These are phyloP conservation scores for Tetrapisispora arboricola DNA, from an alignment of 805 yeast species.

Conservation along the genomic window DNA sequence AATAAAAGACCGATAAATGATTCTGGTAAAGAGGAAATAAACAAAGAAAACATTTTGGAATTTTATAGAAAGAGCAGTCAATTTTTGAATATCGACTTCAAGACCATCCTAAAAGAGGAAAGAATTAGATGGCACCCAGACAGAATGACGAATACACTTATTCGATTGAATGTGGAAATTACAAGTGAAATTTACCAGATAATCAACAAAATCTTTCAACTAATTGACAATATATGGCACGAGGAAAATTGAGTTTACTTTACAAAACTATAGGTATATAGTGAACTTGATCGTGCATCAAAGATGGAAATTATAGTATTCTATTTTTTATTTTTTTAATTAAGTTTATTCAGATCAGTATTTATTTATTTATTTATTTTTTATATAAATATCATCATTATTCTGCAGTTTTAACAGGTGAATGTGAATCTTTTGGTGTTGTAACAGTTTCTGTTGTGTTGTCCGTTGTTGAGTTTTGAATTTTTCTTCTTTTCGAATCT, in stretches of 20 bases:
- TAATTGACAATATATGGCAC: slow-evolving; percentile 34
- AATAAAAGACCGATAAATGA: background rate
- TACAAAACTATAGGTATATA: no score
- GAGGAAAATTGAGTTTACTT: background rate
- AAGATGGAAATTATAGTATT: background rate
- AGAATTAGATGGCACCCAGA: slow-evolving; percentile 68
- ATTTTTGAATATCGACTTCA: slow-evolving; percentile 1
- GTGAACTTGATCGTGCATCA: no score
- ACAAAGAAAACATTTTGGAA: background rate
- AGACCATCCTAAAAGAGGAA: slow-evolving; percentile 33
- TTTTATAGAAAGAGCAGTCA: slow-evolving; percentile 10
- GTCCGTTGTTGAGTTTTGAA: slow-evolving; percentile 8
- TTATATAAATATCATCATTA: background rate
- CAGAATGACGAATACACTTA: slow-evolving; percentile 17
- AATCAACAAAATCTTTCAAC: slow-evolving; percentile 36
- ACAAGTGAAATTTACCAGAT: slow-evolving; percentile 1
- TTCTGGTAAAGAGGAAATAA: slow-evolving; percentile 5
- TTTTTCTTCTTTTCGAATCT: slow-evolving; percentile 12
- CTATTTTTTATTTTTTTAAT: background rate
- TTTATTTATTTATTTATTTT: no score
- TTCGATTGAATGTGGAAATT: background rate
- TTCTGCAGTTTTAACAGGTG: slow-evolving; percentile 4
- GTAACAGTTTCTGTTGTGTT: slow-evolving; percentile 12
- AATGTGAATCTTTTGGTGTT: slow-evolving; percentile 24
- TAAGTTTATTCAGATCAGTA: background rate